Base-by-base conservation (phyloP, 768 basidiomycete species). In the Naganishia kalamii region DNA sequence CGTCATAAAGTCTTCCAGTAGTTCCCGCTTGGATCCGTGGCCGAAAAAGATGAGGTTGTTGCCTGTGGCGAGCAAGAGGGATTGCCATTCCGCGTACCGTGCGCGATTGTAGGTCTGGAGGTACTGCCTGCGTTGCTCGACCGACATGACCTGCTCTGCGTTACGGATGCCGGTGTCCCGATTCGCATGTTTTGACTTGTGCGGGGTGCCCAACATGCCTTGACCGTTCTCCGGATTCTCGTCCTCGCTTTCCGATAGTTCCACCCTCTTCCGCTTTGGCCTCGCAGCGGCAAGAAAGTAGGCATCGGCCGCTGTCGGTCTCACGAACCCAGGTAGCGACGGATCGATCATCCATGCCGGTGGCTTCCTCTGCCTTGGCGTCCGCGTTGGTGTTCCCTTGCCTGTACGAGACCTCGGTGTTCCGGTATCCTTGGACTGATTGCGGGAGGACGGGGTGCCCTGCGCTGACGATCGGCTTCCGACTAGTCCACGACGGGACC, bases 21-120 rank as follows among this genome's bases (percentile, higher is more conserved):
- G 69, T 19, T 73, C 75, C 62, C 90, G 82, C 75, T 99, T 99
- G 21, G 90, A 93, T 5, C 94, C 94, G 71, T 86, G 84, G 0
- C 94, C 94, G 71, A 91, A 90, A 76, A 90, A 86, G 21, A 93
- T 77, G 47, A 97, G 79, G 76, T 90, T 92, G 81, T 92, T 97
- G 0, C 91, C 92, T 74, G 51, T 25, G 19, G 29, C 37, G 8
- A 64, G 51, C 4, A 64, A 21, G 37, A 57, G 54, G 0, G 54
- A 57, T 57, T 19, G 12, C 54, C 54, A 57, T 41, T 57, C 35
- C 23, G 33, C 54, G 37, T 57, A 57, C 35, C 27, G 54, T n/a
- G 54, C 11, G 11, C 54, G 54, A 15, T 57, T 33, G 40, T 57
- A 25, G 11, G 33, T 40, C 27, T 40, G 54, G 1, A 40, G 21